Percentiles rank a stretch among this genome's conserved stretches.
These are phyloP conservation scores for Ceratocystis destructans DNA, from an alignment of 2,329 filamentous ascomycete species.

Conservation along the genomic window DNA sequence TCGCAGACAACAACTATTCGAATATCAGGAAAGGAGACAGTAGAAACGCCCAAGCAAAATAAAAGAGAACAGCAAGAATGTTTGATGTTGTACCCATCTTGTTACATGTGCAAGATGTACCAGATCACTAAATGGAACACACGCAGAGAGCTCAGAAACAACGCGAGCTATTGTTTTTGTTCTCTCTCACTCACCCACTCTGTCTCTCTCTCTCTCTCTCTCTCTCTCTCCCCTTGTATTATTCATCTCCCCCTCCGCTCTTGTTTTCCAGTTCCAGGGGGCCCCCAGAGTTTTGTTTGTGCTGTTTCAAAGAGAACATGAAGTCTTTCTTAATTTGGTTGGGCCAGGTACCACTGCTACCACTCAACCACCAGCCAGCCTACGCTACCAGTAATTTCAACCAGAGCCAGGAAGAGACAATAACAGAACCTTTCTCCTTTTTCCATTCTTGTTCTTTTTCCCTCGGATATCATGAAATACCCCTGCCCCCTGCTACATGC, in stretches of 20 bases:
- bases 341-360: neutral
- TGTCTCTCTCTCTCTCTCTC: neutral
- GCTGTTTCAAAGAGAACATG: neutral
- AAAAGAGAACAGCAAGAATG: neutral
- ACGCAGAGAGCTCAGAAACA: neutral
- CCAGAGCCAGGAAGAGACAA: neutral
- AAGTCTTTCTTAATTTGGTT: neutral
- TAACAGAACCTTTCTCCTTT: neutral
- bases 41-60: no score
- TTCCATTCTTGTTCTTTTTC: neutral
- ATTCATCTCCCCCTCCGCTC: no score
- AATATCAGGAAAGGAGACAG: no score
- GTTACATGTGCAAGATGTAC: neutral
- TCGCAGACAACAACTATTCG: no score
- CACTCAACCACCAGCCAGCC: neutral
- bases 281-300: neutral
- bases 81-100: neutral
- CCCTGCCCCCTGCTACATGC: neutral
- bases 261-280: neutral
- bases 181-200: no score
- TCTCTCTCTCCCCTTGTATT: neutral
- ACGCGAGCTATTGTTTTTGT: neutral
- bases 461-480: neutral
- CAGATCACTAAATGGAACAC: neutral
- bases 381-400: neutral